phyloP scores from a whole-genome alignment of 805 yeast genomes.

The Danielia reshetovae region DNA sequence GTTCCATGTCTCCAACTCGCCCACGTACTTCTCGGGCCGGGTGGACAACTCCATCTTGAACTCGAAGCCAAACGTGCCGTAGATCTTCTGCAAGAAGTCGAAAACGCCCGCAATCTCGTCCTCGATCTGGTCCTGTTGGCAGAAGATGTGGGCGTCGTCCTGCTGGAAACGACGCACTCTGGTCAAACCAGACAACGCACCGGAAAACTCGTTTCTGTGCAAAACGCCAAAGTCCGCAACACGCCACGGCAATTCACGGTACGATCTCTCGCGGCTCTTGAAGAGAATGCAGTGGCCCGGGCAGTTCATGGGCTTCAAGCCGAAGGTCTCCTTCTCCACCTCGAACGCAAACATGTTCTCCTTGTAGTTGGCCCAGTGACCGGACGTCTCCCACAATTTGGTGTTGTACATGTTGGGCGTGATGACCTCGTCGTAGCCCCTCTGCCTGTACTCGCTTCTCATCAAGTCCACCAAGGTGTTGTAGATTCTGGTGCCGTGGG shows the following conservation, averaged over 20 bases:
- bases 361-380: conserved; percentile 97
- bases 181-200: conserved; percentile 87
- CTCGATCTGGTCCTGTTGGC: conserved; percentile 87
- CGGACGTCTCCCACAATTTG: conserved; percentile 97
- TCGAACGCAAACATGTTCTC: conserved; percentile 97
- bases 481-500: conserved; percentile 98
- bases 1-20: conserved; percentile 93
- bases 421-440: conserved; percentile 97
- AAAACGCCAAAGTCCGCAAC: conserved; percentile 97
- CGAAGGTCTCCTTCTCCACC: conserved; percentile 92
- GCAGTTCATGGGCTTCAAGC: conserved; percentile 92
- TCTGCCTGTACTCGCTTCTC: conserved; percentile 79
- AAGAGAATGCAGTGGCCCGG: conserved; percentile 93
- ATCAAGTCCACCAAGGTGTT: conserved; percentile 77
- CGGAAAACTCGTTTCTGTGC: conserved; percentile 94
- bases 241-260: conserved; percentile 97
- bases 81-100: conserved; percentile 78
- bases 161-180: conserved; percentile 99
- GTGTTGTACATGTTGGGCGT: conserved; percentile 99
- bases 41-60: conserved; percentile 97
- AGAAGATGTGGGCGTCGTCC: conserved; percentile 98
- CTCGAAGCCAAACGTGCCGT: conserved; percentile 90
- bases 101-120: conserved; percentile 78
- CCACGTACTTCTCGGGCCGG: conserved; percentile 94
- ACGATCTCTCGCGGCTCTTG: conserved; percentile 89